Percentiles rank a stretch among this genome's conserved stretches.
Evolutionary conservation across 257 asterid genomes (phyloP).

Genomic region (Forsythia viridissima): DNA sequence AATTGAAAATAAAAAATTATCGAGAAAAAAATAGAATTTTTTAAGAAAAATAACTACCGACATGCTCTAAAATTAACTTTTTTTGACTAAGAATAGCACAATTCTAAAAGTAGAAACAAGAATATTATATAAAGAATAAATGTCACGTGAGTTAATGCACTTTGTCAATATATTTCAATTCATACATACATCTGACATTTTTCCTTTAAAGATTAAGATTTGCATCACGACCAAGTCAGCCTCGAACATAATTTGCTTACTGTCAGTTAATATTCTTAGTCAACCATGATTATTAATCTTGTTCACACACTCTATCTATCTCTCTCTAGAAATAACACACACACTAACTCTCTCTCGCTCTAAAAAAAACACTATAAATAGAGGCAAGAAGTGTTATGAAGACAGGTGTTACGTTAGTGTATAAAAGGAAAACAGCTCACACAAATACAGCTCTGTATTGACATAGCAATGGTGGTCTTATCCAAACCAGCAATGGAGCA

Average conservation of each 20-base stretch:
- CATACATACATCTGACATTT: neutral
- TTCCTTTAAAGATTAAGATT: neutral
- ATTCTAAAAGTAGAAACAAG: too few species aligned
- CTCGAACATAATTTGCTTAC: neutral
- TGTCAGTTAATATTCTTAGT: neutral
- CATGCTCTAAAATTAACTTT: too few species aligned
- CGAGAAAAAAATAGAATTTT: too few species aligned
- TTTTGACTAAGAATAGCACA: too few species aligned
- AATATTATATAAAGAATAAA: too few species aligned
- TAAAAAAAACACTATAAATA: neutral
- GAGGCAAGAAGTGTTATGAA: neutral
- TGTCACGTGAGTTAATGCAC: neutral
- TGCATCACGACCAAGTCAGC: neutral
- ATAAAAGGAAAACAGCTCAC: neutral
- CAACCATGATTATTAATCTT: neutral
- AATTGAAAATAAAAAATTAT: too few species aligned
- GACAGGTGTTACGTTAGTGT: neutral
- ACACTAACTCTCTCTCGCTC: neutral
- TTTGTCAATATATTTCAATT: too few species aligned
- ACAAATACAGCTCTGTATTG: neutral
- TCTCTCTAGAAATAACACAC: neutral
- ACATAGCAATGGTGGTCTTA: conserved; percentile 41
- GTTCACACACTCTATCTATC: neutral
- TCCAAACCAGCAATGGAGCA: conserved; percentile 45
- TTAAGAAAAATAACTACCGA: too few species aligned